Base-by-base conservation (phyloP, 352 stramenopile genomes). In the Phytophthora meadii region DNA sequence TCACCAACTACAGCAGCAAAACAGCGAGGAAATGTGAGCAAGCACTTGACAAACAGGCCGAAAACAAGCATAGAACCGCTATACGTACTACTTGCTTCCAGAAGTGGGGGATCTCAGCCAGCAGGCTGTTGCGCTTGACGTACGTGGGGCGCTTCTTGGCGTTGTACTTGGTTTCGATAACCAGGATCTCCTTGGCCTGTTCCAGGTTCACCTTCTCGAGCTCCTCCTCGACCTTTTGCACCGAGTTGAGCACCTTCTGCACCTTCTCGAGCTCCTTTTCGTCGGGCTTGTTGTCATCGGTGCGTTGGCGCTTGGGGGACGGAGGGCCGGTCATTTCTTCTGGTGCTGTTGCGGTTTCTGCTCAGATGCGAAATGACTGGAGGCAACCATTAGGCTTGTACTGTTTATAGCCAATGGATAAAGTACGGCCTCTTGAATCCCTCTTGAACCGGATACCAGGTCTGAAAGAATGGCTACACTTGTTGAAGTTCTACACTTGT, bases 121-220 rank as follows among this genome's bases (percentile, higher is more conserved):
- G 60, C 40, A 90, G 68, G 60, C 89, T 82, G 65, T 65, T 61
- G 59, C 86, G 86, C 75, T 92, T 90, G 51, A 79, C 75, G 65
- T 84, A 88, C 37, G 80, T 68, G 8, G 83, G 81, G 41, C 76
- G 78, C 77, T 92, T 92, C 55, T 69, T 72, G 39, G 56, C 71
- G 68, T 92, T 92, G 79, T 85, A 89, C 68, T 91, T 91, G 77
- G 68, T 83, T 69, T 94, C 86, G 45, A 94, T 77, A 44, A 75
- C 77, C 34, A 94, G 67, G 28, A 92, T 81, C 65, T 94, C 83
- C 48, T 74, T 68, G 45, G 76, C 74, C 65, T 83, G 80, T 65
- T 89, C 76, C 52, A 85, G 69, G 61, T 89, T 86, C 44, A 86
- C 66, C 55, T 78, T 71, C 51, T 94, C 83, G 27, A 94, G 60